Percentiles rank a stretch among this genome's conserved stretches.
These are phyloP conservation scores for Euphorbia lathyris DNA, from an alignment of 345 rosid genomes.

Conservation along the genomic window DNA sequence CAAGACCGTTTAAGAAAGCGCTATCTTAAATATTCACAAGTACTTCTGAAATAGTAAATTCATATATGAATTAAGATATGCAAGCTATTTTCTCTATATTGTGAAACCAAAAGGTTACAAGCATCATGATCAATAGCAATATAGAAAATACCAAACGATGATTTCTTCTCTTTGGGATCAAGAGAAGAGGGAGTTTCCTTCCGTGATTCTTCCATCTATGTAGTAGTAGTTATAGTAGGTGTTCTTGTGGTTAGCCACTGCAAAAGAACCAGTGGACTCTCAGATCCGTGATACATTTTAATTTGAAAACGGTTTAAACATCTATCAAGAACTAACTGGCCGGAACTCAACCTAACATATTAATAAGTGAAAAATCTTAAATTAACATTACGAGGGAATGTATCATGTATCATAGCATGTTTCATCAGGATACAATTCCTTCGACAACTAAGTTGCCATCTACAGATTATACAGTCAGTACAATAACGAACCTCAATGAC, in stretches of 20 bases:
- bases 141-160: slow-evolving; percentile 20
- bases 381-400: neutral
- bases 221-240: neutral
- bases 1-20: neutral
- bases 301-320: no score
- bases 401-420: neutral
- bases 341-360: neutral
- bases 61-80: neutral
- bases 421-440: neutral
- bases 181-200: slow-evolving; percentile 7
- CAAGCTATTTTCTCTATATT: neutral
- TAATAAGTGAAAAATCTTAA: neutral
- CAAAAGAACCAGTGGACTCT: neutral
- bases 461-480: neutral
- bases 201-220: slow-evolving; percentile 24
- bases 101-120: neutral
- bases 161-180: slow-evolving; percentile 27
- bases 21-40: neutral
- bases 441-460: neutral
- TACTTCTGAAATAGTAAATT: neutral
- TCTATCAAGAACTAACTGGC: neutral
- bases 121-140: neutral
- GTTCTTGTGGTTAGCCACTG: neutral
- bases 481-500: neutral
- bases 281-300: neutral